Evolutionary conservation across 108 stramenopile species (phyloP).

Genomic region (Skeletonema marinoi): DNA sequence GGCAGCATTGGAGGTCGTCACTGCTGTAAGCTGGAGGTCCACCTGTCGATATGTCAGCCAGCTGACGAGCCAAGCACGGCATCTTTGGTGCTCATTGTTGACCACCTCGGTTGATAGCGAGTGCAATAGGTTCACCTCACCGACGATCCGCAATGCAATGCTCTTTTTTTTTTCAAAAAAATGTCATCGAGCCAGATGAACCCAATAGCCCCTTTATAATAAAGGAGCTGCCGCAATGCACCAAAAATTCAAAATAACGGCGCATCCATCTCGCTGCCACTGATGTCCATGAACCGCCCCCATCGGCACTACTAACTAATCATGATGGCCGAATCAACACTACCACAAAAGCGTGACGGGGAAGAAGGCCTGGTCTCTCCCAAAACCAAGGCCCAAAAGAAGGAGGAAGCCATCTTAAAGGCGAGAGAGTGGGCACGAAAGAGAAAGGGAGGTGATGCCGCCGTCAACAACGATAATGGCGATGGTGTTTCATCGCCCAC

Average conservation of each 20-base stretch:
- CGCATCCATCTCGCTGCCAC: not conserved
- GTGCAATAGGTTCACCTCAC: too few relatives aligned
- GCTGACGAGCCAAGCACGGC: not conserved
- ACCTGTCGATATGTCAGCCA: not conserved
- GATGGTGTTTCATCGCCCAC: not conserved
- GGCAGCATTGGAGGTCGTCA: not conserved
- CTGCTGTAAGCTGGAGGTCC: conserved; percentile 1
- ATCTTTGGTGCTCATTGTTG: not conserved
- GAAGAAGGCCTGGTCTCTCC: not conserved
- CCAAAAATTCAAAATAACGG: not conserved
- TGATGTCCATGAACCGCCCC: not conserved
- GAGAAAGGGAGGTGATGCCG: conserved; percentile 14
- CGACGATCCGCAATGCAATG: not conserved
- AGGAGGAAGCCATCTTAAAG: conserved; percentile 9
- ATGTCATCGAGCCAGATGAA: too few relatives aligned
- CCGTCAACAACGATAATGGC: not conserved
- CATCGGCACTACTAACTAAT: not conserved
- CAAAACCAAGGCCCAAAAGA: conserved; percentile 23
- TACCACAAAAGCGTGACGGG: not conserved
- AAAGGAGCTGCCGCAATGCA: not conserved
- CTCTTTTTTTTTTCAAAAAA: too few relatives aligned
- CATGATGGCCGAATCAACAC: not conserved
- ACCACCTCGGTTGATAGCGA: not conserved
- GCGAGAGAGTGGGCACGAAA: conserved; percentile 30
- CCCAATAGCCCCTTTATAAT: too few relatives aligned